phyloP scores from a whole-genome alignment of 1,139 yeast species.

The Meyerozyma smithsonii region DNA sequence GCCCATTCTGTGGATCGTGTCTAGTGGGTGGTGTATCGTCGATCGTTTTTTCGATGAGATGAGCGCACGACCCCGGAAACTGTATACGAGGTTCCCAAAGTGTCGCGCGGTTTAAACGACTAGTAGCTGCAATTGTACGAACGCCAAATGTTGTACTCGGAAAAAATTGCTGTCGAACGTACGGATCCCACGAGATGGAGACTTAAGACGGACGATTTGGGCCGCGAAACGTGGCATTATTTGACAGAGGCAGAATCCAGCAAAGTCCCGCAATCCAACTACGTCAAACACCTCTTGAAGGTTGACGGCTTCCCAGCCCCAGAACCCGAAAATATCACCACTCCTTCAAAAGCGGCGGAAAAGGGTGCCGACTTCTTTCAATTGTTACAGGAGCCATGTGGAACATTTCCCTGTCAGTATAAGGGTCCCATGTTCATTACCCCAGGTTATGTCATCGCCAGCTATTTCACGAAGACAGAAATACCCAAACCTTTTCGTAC shows the following conservation, averaged over 20 bases:
- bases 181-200: slow-evolving; percentile 80
- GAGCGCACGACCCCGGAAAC: neutral
- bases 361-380: slow-evolving; percentile 74
- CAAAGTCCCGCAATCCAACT: slow-evolving; percentile 49
- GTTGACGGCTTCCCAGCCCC: slow-evolving; percentile 43
- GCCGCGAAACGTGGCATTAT: slow-evolving; percentile 83
- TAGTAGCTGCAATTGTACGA: neutral
- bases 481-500: slow-evolving; percentile 62
- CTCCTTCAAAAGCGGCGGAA: slow-evolving; percentile 61
- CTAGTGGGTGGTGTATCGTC: neutral
- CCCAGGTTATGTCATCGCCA: slow-evolving; percentile 77
- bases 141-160: slow-evolving; percentile 49
- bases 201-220: slow-evolving; percentile 61
- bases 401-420: slow-evolving; percentile 87
- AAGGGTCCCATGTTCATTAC: slow-evolving; percentile 98
- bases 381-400: slow-evolving; percentile 62
- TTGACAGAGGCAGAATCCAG: slow-evolving; percentile 33
- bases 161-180: slow-evolving; percentile 52
- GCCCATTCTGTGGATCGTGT: slow-evolving; percentile 1
- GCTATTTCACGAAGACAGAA: slow-evolving; percentile 62
- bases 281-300: slow-evolving; percentile 54
- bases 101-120: slow-evolving; percentile 1
- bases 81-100: neutral
- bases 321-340: slow-evolving; percentile 14
- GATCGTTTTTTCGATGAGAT: slow-evolving; percentile 1